Evolutionary conservation across 257 asterid genomes (phyloP), one percentile per base, ranked within the genome.

Genomic region (Nicotiana tabacum): DNA sequence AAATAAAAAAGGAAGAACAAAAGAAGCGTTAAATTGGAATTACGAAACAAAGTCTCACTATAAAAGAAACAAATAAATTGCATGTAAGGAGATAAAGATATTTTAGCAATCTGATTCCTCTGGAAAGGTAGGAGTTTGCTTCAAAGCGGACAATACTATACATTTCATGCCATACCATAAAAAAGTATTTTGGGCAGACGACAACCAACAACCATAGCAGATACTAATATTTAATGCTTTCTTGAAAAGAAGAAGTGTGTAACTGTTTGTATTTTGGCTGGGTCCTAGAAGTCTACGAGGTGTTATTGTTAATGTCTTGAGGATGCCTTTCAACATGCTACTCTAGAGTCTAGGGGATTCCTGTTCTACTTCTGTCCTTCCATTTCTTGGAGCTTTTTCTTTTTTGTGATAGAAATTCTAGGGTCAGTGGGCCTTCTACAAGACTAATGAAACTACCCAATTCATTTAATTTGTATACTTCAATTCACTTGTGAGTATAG

Each of bases 321-420:
- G 62, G 46, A 69, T 80, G 46, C 48, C 24, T 80, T 84, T 30
- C 39, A 64, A 69, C 79, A 33, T 66, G 51, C 74, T 79, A 53
- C 18, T 53, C 57, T 53, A 53, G 17, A 18, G 57, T 53, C 57
- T 53, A 53, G 17, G 57, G 57, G 17, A 51, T 79, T 69, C 65
- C 35, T 58, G 56, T 7, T 43, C 11, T 43, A 7, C 8, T 7
- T 43, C 48, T 7, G 3, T 2, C 2, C 51, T 43, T 43, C 11
- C 35, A 51, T 65, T 39, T 81, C 35, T 65, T 82, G 83, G 84
- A 79, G 78, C 39, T 74, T 32, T 72, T 65, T 32, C 51, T 43
- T 82, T 74, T 82, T 57, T 76, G 53, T 80, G 83, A 87, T 82
- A 77, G 55, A 69, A 58, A 70, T 58, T 79, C 55, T 66, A 87